A percentile compares a stretch with the other conserved stretches of the same genome.
Conservation (phyloP, 2,329 filamentous ascomycete genomes). For the Colletotrichum truncatum region DNA sequence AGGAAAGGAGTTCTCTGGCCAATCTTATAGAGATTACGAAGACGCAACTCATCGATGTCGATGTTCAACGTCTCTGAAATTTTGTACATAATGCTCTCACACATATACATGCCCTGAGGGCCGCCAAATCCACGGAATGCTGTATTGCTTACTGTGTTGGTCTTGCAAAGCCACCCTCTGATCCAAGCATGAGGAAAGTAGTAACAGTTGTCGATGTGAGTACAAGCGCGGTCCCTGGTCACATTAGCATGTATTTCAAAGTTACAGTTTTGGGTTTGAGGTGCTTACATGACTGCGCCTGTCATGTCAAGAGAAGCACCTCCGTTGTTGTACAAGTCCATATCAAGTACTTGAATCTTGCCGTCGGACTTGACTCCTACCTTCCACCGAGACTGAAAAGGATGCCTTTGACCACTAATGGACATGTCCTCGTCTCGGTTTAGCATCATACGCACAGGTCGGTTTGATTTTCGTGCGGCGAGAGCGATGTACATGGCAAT, state of each 20-base stretch:
- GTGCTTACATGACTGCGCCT: not conserved
- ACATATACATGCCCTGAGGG: not conserved
- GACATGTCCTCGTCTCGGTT: not conserved
- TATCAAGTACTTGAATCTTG: not conserved
- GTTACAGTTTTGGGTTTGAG: not conserved
- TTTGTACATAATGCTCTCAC: not conserved
- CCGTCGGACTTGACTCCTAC: not conserved
- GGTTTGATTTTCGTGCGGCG: not conserved
- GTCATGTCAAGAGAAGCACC: not conserved
- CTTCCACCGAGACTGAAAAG: not conserved
- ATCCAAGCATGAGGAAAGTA: not conserved
- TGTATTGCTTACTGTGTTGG: not conserved
- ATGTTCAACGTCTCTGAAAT: not conserved
- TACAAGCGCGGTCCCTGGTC: not conserved
- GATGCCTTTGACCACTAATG: not conserved
- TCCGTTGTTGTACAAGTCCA: not conserved
- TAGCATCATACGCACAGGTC: not conserved
- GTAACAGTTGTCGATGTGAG: not conserved
- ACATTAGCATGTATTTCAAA: not conserved
- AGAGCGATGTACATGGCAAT: not conserved
- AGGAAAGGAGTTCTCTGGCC: not conserved
- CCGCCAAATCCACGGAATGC: not conserved
- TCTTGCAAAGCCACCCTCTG: not conserved
- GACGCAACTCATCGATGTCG: not conserved
- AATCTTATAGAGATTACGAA: not conserved